phyloP scores from a whole-genome alignment of 1,139 yeast genomes.

The Yamadazyma membranifaciens region DNA sequence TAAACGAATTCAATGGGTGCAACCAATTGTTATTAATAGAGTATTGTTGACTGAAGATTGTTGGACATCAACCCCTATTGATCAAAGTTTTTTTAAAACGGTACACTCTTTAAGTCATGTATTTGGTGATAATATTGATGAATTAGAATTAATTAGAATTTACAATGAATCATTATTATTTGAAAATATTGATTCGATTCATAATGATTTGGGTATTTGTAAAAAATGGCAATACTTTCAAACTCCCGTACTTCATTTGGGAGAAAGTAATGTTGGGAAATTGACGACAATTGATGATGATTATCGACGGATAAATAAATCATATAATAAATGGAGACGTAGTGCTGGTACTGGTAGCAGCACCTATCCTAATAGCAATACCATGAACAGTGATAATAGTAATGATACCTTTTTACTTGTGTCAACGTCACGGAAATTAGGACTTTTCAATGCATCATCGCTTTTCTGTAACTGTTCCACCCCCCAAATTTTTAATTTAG shows the following conservation, averaged over 20 bases:
- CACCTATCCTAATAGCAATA: too few species aligned
- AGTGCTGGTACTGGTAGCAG: not conserved
- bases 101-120: conserved; percentile 49
- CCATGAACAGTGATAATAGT: not conserved
- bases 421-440: conserved; percentile 43
- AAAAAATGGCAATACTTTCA: conserved; percentile 41
- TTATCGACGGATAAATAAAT: conserved; percentile 31
- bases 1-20: conserved; percentile 21
- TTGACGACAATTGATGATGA: conserved; percentile 37
- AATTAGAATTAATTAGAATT: conserved; percentile 27
- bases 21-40: conserved; percentile 26
- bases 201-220: conserved; percentile 44
- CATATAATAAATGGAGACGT: conserved; percentile 5
- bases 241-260: conserved; percentile 20
- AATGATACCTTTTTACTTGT: conserved; percentile 32
- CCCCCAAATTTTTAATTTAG: conserved; percentile 37
- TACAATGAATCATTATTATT: conserved; percentile 27
- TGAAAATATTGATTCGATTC: conserved; percentile 24
- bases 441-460: conserved; percentile 48
- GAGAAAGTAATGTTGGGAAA: conserved; percentile 14
- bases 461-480: conserved; percentile 54
- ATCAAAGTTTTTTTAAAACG: conserved; percentile 40
- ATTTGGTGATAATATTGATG: conserved; percentile 43
- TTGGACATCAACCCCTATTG: conserved; percentile 53
- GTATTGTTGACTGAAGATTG: conserved; percentile 47